Base-by-base conservation (phyloP, 1,284 basidiomycete species). In the Puccinia coronata region DNA sequence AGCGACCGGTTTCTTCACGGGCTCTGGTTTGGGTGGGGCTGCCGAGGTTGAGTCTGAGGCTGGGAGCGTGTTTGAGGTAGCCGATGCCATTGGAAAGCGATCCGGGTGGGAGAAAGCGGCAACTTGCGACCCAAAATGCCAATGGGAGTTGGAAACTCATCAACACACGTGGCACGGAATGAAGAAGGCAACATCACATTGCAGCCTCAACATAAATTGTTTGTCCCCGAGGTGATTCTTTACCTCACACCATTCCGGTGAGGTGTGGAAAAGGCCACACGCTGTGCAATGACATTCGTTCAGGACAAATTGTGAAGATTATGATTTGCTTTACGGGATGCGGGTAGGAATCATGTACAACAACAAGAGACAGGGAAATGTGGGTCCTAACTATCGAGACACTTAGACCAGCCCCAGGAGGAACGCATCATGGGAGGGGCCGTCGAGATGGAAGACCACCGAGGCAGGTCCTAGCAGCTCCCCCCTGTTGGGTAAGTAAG, bases 381-480 rank as follows among this genome's bases (percentile, higher is more conserved):
- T 72, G 14, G 70, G 70, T 72, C n/a, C 31, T 5, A 55, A 55
- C 70, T 36, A 55, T 55, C 70, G 39, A 72, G 14, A 36, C 53
- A 43, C 53, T 43, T 1, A 59, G n/a, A 61, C 14, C 55, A 49
- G 57, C n/a, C 72, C 57, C 72, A 74, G 72, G 57, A 57, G 72
- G 34, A 55, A 20, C n/a, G 36, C 55, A 59, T 74, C 72, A 74
- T 74, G 55, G 72, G 57, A 28, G 20, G 28, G 49, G n/a, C 53
- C 72, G 34, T 61, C 72, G 53, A 73, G 70, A 61, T 61, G 53
- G 39, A 47, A n/a, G 31, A 49, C 72, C 72, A 61, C 25, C 72
- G 72, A 74, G 72, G 72, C 72, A 43, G 55, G 18, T 59, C 72
- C 55, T 61, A 61, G 71, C 34, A 43, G 34, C 20, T 41, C 72